phyloP scores from a whole-genome alignment of 2,329 filamentous ascomycete species.

The Diaporthe citriasiana region DNA sequence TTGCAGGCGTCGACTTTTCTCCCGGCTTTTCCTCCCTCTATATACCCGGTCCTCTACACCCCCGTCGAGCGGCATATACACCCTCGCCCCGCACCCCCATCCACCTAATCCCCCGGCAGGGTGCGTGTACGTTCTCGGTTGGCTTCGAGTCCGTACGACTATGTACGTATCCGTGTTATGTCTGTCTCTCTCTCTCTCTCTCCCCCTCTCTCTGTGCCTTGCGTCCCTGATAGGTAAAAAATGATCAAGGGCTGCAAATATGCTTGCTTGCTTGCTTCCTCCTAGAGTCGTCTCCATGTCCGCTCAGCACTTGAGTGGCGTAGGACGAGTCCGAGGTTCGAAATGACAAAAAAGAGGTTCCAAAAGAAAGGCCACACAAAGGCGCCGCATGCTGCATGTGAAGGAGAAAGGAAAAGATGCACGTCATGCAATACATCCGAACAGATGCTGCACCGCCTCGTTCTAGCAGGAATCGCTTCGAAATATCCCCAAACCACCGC shows the following conservation, averaged over 20 bases:
- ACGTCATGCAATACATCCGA: constrained; percentile 15
- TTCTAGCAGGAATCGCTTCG: constrained; percentile 12
- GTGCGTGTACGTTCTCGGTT: background rate
- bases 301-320: constrained; percentile 39
- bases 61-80: constrained; percentile 2
- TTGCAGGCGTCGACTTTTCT: background rate
- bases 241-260: constrained; percentile 8
- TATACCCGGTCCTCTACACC: constrained; percentile 15
- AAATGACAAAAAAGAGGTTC: constrained; percentile 12
- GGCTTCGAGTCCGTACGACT: background rate
- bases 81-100: background rate
- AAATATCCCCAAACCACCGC: constrained; percentile 40
- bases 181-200: background rate
- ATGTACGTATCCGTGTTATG: background rate
- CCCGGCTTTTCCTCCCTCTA: background rate
- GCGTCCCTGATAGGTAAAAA: constrained; percentile 3
- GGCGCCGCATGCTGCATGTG: constrained; percentile 27
- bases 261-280: constrained; percentile 5
- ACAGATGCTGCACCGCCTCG: constrained; percentile 11
- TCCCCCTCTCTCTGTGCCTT: background rate
- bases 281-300: constrained; percentile 2
- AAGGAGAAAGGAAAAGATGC: constrained; percentile 14
- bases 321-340: background rate
- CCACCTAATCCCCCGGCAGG: background rate
- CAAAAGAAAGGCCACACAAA: constrained; percentile 29